These are phyloP conservation scores for Podospora bellae-mahoneyi DNA, from an alignment of 495 filamentous ascomycete species.

Conservation along the genomic window DNA sequence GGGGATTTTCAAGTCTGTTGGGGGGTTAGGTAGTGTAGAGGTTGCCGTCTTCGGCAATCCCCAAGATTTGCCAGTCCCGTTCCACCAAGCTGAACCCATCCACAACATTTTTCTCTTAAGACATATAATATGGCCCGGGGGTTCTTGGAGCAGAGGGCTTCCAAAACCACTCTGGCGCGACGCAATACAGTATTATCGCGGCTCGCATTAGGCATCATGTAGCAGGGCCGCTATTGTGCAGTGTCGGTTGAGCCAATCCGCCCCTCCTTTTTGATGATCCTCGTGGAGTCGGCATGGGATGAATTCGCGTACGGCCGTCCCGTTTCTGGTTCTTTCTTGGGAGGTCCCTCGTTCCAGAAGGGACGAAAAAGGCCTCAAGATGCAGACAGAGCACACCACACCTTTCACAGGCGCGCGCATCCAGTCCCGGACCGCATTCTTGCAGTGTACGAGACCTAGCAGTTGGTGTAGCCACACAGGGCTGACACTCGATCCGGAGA, in stretches of 20 bases:
- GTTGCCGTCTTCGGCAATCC: constrained; percentile 10
- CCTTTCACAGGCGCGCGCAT: not conserved
- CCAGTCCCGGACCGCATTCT: not conserved
- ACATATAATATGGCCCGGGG: constrained; percentile 9
- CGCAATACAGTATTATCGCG: not conserved
- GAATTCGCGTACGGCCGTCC: not conserved
- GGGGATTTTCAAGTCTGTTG: constrained; percentile 7
- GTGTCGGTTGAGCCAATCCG: not conserved
- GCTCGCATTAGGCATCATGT: not conserved
- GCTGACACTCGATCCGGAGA: not conserved
- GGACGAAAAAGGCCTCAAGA: constrained; percentile 8
- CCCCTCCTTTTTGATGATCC: not conserved
- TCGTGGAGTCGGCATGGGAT: not conserved
- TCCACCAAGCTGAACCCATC: constrained; percentile 10
- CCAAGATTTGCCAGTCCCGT: constrained; percentile 7
- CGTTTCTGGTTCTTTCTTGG: not conserved
- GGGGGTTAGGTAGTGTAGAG: not conserved
- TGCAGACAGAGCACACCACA: not conserved
- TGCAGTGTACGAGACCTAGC: not conserved
- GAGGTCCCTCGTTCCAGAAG: not conserved
- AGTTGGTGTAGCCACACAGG: constrained; percentile 6
- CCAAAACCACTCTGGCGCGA: not conserved
- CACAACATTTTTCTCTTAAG: constrained; percentile 5
- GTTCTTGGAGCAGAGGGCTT: not conserved
- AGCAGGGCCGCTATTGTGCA: not conserved